These are phyloP conservation scores for Solanum gracilifrons DNA, from an alignment of 257 asterid species.

Conservation along the genomic window DNA sequence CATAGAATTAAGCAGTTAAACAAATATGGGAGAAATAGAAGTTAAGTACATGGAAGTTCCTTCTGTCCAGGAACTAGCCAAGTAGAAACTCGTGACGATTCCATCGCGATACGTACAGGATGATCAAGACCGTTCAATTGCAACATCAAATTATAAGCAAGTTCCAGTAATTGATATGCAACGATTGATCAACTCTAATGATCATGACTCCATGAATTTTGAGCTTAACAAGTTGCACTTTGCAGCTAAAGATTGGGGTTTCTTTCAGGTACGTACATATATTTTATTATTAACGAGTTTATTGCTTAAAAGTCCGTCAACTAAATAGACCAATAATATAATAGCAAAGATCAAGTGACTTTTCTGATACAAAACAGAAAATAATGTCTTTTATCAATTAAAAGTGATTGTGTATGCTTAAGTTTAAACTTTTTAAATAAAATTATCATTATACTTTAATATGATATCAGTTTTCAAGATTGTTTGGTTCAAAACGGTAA, in stretches of 20 bases:
- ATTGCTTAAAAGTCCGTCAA: no score
- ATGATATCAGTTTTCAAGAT: no score
- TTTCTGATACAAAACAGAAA: no score
- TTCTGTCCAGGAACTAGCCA: constrained; percentile 43
- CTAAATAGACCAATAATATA: no score
- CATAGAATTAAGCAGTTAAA: no score
- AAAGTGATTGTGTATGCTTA: no score
- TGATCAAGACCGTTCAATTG: constrained; percentile 9
- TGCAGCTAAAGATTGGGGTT: constrained; percentile 51
- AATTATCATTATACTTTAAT: no score
- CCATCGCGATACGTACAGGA: constrained; percentile 24
- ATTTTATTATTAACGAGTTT: no score
- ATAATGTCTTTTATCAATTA: no score
- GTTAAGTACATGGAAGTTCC: constrained; percentile 37
- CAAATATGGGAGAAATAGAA: not conserved
- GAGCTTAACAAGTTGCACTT: constrained; percentile 40
- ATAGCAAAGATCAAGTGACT: no score
- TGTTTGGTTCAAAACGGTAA: no score
- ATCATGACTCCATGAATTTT: not conserved
- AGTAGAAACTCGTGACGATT: constrained; percentile 4
- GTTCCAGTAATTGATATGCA: constrained; percentile 39
- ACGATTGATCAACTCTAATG: not conserved
- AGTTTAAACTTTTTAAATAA: no score
- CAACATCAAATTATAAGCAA: constrained; percentile 1
- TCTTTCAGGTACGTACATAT: constrained; percentile 39